Evolutionary conservation across 2,329 filamentous ascomycete species (phyloP), one percentile per base, ranked within the genome.

Genomic region (Aureobasidium sp.): DNA sequence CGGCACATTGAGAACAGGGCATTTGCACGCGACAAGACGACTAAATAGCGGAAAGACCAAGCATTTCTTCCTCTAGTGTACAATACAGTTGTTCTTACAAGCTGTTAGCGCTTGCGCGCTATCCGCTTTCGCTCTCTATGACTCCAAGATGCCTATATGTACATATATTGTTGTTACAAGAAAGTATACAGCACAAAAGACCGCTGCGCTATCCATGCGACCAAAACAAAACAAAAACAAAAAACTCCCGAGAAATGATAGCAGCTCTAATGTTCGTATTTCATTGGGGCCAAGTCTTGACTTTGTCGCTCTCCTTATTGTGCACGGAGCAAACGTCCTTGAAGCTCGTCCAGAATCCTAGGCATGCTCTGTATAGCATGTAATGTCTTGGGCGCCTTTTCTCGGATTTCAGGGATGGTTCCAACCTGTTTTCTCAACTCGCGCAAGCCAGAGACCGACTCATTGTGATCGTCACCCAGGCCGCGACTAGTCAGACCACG

Each of bases 341-440:
- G 56, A 64, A 71, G 56, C 24, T 50, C 53, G 63, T 73, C 72
- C 36, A 68, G 61, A 4, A 73, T 65, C 26, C 63, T 63, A 0
- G 78, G 78, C 76, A 81, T 78, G 24, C 70, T 74, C 67, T 77
- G 73, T 63, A 80, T 74, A n/a, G 73, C 75, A 46, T 69, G 67
- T 8, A 78, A 53, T 7, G 77, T 78, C 63, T 63, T 68, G 3
- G 78, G 77, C 20, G 75, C 74, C 47, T 68, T 61, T 47, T 69
- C 59, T 39, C 71, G 70, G 17, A 80, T 66, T 26, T 73, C 62
- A 43, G 57, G 59, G 24, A 69, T 51, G 20, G 52, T 70, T 9
- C 72, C 72, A 5, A 71, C 64, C 57, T 73, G 68, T 15, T 59
- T 66, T 44, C 64, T 53, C 61, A 65, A 69, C 67, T 62, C 69